phyloP scores from a whole-genome alignment of 1,139 yeast genomes.

The Nakaseomyces delphensis region DNA sequence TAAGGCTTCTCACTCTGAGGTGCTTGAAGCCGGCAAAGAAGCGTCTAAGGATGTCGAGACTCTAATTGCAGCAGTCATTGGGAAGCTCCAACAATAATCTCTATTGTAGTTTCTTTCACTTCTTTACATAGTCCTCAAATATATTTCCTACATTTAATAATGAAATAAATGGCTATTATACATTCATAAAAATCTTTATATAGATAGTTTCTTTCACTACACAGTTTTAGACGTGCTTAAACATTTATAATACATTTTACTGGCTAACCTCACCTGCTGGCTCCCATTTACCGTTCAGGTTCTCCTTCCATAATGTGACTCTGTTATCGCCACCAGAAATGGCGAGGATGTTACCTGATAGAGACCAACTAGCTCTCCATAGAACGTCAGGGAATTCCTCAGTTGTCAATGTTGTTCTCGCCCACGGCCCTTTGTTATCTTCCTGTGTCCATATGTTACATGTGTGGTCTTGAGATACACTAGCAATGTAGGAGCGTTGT shows the following conservation, averaged over 20 bases:
- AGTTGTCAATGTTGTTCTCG: constrained; percentile 59
- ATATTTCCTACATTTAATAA: too few relatives aligned
- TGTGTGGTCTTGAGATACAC: constrained; percentile 94
- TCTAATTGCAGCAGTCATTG: constrained; percentile 58
- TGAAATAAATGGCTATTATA: not conserved
- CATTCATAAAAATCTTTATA: not conserved
- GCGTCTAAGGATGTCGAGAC: constrained; percentile 76
- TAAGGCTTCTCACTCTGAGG: constrained; percentile 86
- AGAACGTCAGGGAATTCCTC: constrained; percentile 93
- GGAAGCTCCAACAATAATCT: constrained; percentile 27
- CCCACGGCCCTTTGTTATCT: constrained; percentile 62
- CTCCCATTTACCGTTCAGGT: constrained; percentile 90
- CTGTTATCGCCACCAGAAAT: constrained; percentile 94
- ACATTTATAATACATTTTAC: not conserved
- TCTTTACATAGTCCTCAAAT: too few relatives aligned
- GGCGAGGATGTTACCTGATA: constrained; percentile 91
- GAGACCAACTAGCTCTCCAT: constrained; percentile 98
- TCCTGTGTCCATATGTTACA: constrained; percentile 91
- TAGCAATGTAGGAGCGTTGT: constrained; percentile 85
- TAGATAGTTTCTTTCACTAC: too few relatives aligned
- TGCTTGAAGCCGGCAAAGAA: constrained; percentile 66
- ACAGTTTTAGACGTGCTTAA: not conserved
- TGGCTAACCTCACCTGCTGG: constrained; percentile 45
- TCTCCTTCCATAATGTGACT: constrained; percentile 95
- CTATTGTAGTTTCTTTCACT: too few relatives aligned